Evolutionary conservation across 495 filamentous ascomycete genomes (phyloP), one percentile per base, ranked within the genome.

Genomic region (Podospora pseudopauciseta): DNA sequence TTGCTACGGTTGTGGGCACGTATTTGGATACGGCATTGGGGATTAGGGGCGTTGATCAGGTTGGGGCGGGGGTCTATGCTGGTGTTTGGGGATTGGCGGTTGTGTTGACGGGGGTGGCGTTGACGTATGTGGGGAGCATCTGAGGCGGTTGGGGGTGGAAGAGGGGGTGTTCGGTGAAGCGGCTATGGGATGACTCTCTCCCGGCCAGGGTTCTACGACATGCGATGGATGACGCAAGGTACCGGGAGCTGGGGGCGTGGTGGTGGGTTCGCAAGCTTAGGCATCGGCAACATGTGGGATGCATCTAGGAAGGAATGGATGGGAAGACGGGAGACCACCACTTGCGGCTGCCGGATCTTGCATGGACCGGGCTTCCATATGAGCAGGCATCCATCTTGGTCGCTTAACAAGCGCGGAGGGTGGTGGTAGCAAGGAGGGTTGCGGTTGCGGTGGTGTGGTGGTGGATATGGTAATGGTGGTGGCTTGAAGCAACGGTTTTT

Each of bases 51-150:
- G 86, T 90, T 9, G 89, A 91, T 70, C 86, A 2, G 30, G 30
- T 49, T 74, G 80, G 6, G 93, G 93, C 28, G 90, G 91, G 0
- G 79, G 88, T 84, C 0, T 97, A 90, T 83, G 88, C 90, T 2
- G 79, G 80, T 15, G 80, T 93, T 16, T 97, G 91, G 91, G 86
- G 85, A 56, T 66, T 84, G 16, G 89, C 89, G 1, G 84, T 85
- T 0, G 69, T 85, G 66, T 71, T 87, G 49, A 86, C 87, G 4
- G 90, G 90, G 1, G 70, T 82, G 16, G 82, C 78, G 60, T 86
- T 90, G 59, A 79, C 79, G 30, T 76, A 74, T 55, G 75, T 79
- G 16, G 76, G 76, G 27, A 67, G 70, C n/a, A 68, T 71, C 0
- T 75, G 69, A 55, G 30, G 16, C 13, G 32, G 20, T 20, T 20